Conservation (phyloP, 345 rosid species). For the Gossypium turneri region DNA sequence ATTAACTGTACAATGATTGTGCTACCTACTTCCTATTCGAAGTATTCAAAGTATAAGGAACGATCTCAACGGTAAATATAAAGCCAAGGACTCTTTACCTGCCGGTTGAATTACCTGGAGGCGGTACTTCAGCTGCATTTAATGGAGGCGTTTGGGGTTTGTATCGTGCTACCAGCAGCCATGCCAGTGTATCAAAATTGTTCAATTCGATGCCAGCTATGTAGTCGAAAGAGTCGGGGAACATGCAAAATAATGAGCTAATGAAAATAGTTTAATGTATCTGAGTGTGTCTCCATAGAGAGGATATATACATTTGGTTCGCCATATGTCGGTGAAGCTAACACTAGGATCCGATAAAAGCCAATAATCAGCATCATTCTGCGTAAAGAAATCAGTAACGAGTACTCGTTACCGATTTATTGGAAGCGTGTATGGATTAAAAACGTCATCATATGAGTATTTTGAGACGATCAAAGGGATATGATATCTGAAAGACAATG, state of each 20-base stretch:
- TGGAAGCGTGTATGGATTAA: too few relatives aligned
- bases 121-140: slow-evolving; percentile 31
- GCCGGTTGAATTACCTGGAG: slow-evolving; percentile 30
- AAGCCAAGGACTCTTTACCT: slow-evolving; percentile 21
- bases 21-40: neutral
- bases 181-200: slow-evolving; percentile 37
- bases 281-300: neutral
- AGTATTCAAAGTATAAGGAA: neutral
- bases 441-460: neutral
- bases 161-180: slow-evolving; percentile 37
- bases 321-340: slow-evolving; percentile 90
- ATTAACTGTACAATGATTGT: too few relatives aligned
- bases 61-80: neutral
- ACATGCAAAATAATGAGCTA: slow-evolving; percentile 4
- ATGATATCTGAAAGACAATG: neutral
- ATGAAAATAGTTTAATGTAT: neutral
- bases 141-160: slow-evolving; percentile 60
- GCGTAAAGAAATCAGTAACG: slow-evolving; percentile 23
- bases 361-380: slow-evolving; percentile 93
- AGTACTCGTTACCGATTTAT: neutral
- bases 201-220: slow-evolving; percentile 58
- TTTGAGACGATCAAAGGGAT: neutral
- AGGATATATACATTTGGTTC: slow-evolving; percentile 67
- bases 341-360: slow-evolving; percentile 82
- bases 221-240: slow-evolving; percentile 27